Percentiles rank a stretch among this genome's conserved stretches.
Conservation (phyloP, 192 early-diverging fungal species). For the Entomortierella beljakovae region DNA sequence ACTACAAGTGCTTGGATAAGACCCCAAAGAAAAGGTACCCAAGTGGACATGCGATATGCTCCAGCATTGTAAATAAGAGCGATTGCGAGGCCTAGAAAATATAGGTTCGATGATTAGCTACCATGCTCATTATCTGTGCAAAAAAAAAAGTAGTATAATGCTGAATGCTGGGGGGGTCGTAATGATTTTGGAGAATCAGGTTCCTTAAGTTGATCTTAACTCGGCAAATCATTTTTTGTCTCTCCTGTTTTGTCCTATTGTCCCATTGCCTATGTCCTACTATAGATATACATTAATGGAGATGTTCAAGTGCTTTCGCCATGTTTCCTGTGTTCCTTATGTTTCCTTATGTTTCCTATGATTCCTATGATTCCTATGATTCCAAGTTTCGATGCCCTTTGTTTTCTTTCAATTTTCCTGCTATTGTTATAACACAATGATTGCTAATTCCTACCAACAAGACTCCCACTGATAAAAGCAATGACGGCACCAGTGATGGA, state of each 20-base stretch:
- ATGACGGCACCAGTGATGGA: conserved; percentile 45
- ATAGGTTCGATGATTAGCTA: not conserved
- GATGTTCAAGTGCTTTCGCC: not conserved
- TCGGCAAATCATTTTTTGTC: not conserved
- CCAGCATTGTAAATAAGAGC: conserved; percentile 71
- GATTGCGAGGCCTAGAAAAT: conserved; percentile 62
- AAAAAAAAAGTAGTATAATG: not conserved
- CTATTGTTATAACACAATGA: too few relatives aligned
- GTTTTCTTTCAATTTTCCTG: too few relatives aligned
- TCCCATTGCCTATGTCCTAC: not conserved
- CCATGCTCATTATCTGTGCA: too few relatives aligned
- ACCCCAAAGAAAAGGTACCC: conserved; percentile 78
- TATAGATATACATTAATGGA: too few relatives aligned
- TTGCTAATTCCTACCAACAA: conserved; percentile 40
- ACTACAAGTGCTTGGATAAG: conserved; percentile 72
- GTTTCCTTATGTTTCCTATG: not conserved
- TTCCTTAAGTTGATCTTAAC: not conserved
- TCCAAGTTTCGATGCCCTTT: too few relatives aligned
- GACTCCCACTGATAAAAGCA: conserved; percentile 57
- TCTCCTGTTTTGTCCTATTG: not conserved
- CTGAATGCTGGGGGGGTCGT: too few relatives aligned
- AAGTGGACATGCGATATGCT: conserved; percentile 75
- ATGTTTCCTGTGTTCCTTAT: not conserved
- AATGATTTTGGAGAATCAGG: not conserved
- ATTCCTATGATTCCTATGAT: not conserved